Evolutionary conservation across 768 basidiomycete species (phyloP).

Genomic region (Lentinus brumalis): DNA sequence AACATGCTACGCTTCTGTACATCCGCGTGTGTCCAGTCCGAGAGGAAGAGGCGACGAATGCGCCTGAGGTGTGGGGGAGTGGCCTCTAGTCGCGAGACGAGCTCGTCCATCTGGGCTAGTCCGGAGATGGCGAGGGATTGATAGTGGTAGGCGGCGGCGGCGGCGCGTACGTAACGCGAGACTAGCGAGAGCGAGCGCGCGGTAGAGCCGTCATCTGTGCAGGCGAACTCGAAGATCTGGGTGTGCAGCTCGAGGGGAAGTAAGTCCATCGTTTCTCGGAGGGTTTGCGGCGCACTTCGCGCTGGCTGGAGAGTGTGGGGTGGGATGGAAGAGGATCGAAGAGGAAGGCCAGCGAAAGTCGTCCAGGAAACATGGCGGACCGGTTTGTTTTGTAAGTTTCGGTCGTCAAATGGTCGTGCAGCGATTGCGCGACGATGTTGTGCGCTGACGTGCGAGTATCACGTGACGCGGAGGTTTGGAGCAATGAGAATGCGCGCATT

Average conservation of each 20-base stretch:
- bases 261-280: slow-evolving; percentile 17
- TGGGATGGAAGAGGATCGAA: neutral
- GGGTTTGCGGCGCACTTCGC: neutral
- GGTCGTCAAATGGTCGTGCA: slow-evolving; percentile 10
- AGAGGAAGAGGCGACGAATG: slow-evolving; percentile 49
- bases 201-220: slow-evolving; percentile 32
- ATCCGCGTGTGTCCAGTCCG: slow-evolving; percentile 30
- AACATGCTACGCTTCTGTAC: slow-evolving; percentile 12
- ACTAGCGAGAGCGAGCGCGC: slow-evolving; percentile 33
- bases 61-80: slow-evolving; percentile 40
- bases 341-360: neutral
- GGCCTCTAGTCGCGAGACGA: slow-evolving; percentile 31
- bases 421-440: slow-evolving; percentile 22
- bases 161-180: slow-evolving; percentile 31
- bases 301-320: neutral
- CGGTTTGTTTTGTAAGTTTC: slow-evolving; percentile 11
- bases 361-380: neutral
- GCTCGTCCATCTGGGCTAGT: slow-evolving; percentile 25
- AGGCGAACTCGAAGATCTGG: slow-evolving; percentile 33
- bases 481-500: slow-evolving; percentile 13
- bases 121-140: slow-evolving; percentile 33
- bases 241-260: slow-evolving; percentile 33
- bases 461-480: slow-evolving; percentile 10
- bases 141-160: slow-evolving; percentile 28
- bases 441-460: slow-evolving; percentile 18